Percentiles rank a stretch among this genome's conserved stretches.
Conservation (phyloP, 2,329 filamentous ascomycete genomes). For the Pseudonectria buxi region DNA sequence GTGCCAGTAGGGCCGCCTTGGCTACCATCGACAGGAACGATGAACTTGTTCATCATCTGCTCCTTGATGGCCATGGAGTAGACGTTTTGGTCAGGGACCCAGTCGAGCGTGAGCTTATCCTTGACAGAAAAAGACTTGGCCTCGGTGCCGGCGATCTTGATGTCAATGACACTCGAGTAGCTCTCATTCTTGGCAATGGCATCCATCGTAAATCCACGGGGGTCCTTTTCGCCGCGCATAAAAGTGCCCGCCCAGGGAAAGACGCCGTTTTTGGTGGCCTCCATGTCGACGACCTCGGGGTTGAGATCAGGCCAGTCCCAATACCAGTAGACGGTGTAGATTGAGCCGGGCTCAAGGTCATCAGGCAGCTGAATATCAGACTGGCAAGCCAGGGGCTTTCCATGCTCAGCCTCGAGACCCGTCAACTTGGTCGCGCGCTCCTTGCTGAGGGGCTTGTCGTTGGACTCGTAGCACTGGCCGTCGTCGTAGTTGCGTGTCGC, state of each 20-base stretch:
- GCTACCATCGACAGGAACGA: slow-evolving; percentile 32
- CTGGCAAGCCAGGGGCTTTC: slow-evolving; percentile 68
- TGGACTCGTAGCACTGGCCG: slow-evolving; percentile 79
- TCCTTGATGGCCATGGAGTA: slow-evolving; percentile 37
- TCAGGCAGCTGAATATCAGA: slow-evolving; percentile 69
- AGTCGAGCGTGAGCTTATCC: slow-evolving; percentile 21
- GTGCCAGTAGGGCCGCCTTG: slow-evolving; percentile 11
- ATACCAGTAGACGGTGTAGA: slow-evolving; percentile 87
- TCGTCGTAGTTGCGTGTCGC: slow-evolving; percentile 81
- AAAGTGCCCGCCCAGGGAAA: slow-evolving; percentile 37
- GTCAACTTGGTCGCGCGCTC: slow-evolving; percentile 52
- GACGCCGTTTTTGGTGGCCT: slow-evolving; percentile 32
- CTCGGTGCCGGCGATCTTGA: slow-evolving; percentile 28
- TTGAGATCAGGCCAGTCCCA: slow-evolving; percentile 81
- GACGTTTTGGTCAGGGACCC: slow-evolving; percentile 32
- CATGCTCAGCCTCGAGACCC: slow-evolving; percentile 45
- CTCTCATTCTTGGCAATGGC: slow-evolving; percentile 34
- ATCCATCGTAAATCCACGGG: slow-evolving; percentile 29
- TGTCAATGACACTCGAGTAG: slow-evolving; percentile 34
- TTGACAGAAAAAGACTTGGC: slow-evolving; percentile 17
- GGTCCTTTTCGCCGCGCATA: slow-evolving; percentile 31
- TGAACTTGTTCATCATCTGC: slow-evolving; percentile 40
- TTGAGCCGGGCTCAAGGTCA: slow-evolving; percentile 53
- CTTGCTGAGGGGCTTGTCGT: slow-evolving; percentile 49
- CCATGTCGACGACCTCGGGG: slow-evolving; percentile 32